Conservation (phyloP, 2,329 filamentous ascomycete species). For the Corniculantispora saksenae region DNA sequence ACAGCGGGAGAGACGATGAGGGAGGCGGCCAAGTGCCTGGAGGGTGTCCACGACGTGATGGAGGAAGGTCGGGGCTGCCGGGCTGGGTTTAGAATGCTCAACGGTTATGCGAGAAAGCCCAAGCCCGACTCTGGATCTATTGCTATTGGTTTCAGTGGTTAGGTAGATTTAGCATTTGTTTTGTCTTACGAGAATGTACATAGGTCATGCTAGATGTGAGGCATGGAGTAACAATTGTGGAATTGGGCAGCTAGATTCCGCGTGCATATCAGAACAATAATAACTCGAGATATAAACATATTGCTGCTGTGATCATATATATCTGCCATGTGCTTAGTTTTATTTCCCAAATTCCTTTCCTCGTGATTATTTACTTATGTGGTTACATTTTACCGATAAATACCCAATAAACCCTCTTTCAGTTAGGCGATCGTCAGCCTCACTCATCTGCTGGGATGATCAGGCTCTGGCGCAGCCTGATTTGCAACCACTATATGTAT, state of each 20-base stretch:
- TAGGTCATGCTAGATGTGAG: not conserved
- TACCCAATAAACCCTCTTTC: too few species aligned
- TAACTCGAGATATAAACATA: not conserved
- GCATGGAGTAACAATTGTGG: not conserved
- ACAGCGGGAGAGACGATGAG: constrained; percentile 51
- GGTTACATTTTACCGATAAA: too few species aligned
- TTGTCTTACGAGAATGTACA: constrained; percentile 6
- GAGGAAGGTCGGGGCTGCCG: constrained; percentile 63
- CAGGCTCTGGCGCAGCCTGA: too few species aligned
- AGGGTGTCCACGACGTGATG: constrained; percentile 60
- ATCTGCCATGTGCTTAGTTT: too few species aligned
- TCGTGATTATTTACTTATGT: too few species aligned
- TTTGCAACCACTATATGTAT: too few species aligned
- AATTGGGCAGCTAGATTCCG: not conserved
- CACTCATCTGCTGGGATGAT: too few species aligned
- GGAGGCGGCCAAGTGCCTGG: constrained; percentile 60
- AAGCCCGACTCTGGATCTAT: constrained; percentile 2
- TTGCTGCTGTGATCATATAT: too few species aligned
- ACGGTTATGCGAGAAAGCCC: constrained; percentile 64
- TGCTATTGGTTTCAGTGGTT: constrained; percentile 13
- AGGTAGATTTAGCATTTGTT: not conserved
- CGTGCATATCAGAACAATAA: not conserved
- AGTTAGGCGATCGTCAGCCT: too few species aligned
- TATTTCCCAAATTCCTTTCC: too few species aligned
- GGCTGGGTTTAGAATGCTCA: constrained; percentile 62